Conservation (phyloP, 805 yeast genomes). For the Candida sithepensis region DNA sequence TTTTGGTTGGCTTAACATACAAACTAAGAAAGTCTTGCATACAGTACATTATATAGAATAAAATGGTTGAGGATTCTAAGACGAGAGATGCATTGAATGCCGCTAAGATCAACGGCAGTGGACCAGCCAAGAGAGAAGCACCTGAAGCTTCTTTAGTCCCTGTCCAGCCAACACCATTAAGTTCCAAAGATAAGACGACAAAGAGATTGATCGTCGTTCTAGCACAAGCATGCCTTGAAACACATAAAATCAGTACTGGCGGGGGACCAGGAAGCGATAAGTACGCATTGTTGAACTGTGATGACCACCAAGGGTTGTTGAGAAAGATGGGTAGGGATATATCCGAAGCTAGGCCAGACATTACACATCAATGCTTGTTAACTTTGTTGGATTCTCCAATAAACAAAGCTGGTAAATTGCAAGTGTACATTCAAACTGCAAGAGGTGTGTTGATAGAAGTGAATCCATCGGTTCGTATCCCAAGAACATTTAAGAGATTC, state of each 20-base stretch:
- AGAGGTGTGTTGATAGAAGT: conserved; percentile 93
- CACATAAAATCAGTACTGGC: conserved; percentile 76
- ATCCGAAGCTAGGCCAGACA: conserved; percentile 98
- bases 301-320: conserved; percentile 94
- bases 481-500: conserved; percentile 96
- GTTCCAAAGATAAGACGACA: conserved; percentile 81
- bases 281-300: conserved; percentile 91
- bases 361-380: conserved; percentile 94
- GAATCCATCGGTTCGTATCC: conserved; percentile 94
- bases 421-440: conserved; percentile 94
- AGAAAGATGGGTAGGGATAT: conserved; percentile 97
- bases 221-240: conserved; percentile 92
- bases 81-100: conserved; percentile 40
- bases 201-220: conserved; percentile 91
- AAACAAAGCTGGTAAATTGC: conserved; percentile 94
- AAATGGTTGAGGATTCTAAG: conserved; percentile 46
- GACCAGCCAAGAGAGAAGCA: conserved; percentile 20
- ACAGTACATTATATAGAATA: neutral
- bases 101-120: conserved; percentile 17
- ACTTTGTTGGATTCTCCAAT: conserved; percentile 96
- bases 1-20: neutral
- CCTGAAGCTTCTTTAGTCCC: conserved; percentile 76
- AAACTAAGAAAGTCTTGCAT: neutral
- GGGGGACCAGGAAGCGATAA: conserved; percentile 83
- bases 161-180: conserved; percentile 74